These are phyloP conservation scores for Phytophthora kernoviae DNA, from an alignment of 352 stramenopile species.

Conservation along the genomic window DNA sequence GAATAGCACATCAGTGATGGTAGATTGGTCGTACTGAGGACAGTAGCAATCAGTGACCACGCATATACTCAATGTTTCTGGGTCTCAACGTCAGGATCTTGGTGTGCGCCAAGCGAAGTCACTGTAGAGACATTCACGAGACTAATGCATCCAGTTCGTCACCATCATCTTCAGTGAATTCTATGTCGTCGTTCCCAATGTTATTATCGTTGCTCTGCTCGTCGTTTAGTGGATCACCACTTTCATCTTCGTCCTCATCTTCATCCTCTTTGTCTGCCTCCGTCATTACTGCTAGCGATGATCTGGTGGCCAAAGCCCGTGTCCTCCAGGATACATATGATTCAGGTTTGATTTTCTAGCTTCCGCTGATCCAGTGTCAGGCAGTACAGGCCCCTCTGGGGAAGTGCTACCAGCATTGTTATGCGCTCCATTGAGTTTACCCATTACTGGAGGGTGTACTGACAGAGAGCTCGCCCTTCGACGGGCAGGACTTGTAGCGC, in stretches of 20 bases:
- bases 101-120: neutral
- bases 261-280: conserved; percentile 25
- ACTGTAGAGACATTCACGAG: neutral
- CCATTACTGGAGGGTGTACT: conserved; percentile 13
- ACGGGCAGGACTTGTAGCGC: conserved; percentile 19
- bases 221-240: conserved; percentile 6
- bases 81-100: conserved; percentile 1
- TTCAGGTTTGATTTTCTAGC: conserved; percentile 6
- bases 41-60: conserved; percentile 5
- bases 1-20: no score
- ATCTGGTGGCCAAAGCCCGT: conserved; percentile 1
- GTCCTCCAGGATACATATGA: neutral
- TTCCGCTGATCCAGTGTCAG: neutral
- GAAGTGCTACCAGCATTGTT: neutral
- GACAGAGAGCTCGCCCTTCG: conserved; percentile 21
- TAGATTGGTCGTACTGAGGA: no score
- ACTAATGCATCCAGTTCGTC: conserved; percentile 1
- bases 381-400: neutral
- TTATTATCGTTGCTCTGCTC: conserved; percentile 4
- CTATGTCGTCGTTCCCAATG: neutral
- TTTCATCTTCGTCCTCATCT: conserved; percentile 12
- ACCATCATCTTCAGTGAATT: neutral
- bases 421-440: conserved; percentile 1
- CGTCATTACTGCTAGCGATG: conserved; percentile 19
- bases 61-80: neutral